Evolutionary conservation across 225 moss, liverwort and hornwort genomes (phyloP), one percentile per base, ranked within the genome.

Genomic region (Sphagnum tenellum): DNA sequence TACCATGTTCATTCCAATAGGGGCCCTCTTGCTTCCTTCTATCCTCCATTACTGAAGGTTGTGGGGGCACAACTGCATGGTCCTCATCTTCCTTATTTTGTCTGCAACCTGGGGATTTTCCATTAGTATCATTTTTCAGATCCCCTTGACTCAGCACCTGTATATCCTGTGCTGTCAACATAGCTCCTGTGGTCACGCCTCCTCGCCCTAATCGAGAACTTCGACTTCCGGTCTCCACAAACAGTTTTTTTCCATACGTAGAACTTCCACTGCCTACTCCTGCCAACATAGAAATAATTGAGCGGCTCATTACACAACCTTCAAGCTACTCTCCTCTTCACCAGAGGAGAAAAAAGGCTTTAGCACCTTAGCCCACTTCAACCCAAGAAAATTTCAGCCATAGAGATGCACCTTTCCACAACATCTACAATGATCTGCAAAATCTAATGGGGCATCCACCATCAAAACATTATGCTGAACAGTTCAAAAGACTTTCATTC

Each of bases 1-100:
- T 84, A 89, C 89, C 89, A 78, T 81, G 66, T 66, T 94, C 93
- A 76, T 74, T 83, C 89, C 87, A 87, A 29, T 68, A 66, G 64
- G 76, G 53, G 56, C 57, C 56, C 46, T 88, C 93, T 65, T 77
- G 93, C 72, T 86, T 90, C 72, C 76, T 86, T 71, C 86, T 89
- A 63, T 94, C 93, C 80, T 89, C 76, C 45, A 64, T 55, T 46
- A 57, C 75, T 44, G 55, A 51, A 46, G 61, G 48, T 49, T 74
- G 77, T 3, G 64, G 48, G 46, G 49, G 57, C 57, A 67, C 70
- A 50, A 63, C 71, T 62, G 64, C 73, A 64, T 63, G 81, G 59
- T 92, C 91, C 44, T 82, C 89, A 56, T 81, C 87, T 69, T 85
- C 89, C 72, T 72, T 71, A 4, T 66, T 53, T 60, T 64, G 74